These are phyloP conservation scores for Fusarium subglutinans DNA, from an alignment of 2,329 filamentous ascomycete species.

Conservation along the genomic window DNA sequence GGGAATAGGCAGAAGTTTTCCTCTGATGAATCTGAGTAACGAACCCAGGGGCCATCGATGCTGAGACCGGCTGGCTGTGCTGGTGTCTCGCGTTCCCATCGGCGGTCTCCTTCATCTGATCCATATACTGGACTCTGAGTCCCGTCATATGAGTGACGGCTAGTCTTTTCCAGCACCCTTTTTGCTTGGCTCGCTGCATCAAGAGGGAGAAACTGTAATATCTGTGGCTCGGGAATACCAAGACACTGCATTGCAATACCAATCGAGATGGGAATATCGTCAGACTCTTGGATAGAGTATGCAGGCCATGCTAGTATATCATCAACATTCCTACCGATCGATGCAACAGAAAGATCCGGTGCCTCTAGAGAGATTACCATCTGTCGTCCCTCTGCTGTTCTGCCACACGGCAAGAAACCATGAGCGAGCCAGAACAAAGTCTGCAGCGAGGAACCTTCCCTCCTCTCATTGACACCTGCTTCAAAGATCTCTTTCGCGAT, in stretches of 20 bases:
- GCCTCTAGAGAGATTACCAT: fast-evolving
- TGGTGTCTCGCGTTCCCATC: fast-evolving
- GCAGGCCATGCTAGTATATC: fast-evolving
- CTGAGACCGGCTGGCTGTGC: neutral
- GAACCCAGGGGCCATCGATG: neutral
- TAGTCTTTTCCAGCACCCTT: fast-evolving
- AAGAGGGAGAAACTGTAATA: fast-evolving
- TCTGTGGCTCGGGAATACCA: neutral
- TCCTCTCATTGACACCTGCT: neutral
- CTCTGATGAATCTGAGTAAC: neutral
- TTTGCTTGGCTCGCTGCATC: neutral
- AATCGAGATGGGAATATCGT: fast-evolving
- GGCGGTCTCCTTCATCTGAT: no score
- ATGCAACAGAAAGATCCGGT: fast-evolving
- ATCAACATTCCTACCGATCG: fast-evolving
- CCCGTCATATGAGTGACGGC: fast-evolving
- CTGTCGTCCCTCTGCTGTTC: neutral
- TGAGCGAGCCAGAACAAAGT: neutral
- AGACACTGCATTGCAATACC: neutral
- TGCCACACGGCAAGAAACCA: fast-evolving
- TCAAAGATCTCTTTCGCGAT: neutral
- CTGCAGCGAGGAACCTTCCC: neutral
- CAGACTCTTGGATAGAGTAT: neutral
- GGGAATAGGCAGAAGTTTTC: neutral
- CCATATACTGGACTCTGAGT: no score